A percentile compares a stretch with the other conserved stretches of the same genome.
Conservation (phyloP, 345 rosid species). For the Chamaenerion angustifolium region DNA sequence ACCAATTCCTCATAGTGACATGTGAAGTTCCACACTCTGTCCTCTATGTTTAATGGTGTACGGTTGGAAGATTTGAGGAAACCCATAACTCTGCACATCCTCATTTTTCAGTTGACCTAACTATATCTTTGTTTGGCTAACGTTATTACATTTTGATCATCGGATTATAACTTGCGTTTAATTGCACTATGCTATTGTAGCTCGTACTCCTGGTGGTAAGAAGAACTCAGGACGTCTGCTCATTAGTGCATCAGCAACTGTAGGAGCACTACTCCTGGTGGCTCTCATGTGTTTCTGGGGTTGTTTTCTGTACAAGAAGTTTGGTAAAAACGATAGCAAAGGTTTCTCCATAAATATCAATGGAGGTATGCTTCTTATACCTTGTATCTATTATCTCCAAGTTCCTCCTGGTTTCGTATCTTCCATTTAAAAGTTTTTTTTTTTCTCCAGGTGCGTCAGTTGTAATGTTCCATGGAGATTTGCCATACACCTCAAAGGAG, state of each 20-base stretch:
- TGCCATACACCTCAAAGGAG: slow-evolving; percentile 93
- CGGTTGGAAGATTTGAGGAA: too few species aligned
- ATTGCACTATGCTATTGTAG: slow-evolving; percentile 17
- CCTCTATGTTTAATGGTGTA: too few species aligned
- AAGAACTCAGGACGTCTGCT: slow-evolving; percentile 67
- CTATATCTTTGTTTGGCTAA: too few species aligned
- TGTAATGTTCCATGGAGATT: slow-evolving; percentile 95
- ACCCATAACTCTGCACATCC: too few species aligned
- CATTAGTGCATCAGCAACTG: slow-evolving; percentile 87
- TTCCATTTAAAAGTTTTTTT: slow-evolving; percentile 5
- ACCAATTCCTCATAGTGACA: too few species aligned
- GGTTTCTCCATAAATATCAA: slow-evolving; percentile 74
- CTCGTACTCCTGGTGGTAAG: slow-evolving; percentile 46
- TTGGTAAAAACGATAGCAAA: slow-evolving; percentile 66
- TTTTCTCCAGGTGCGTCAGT: slow-evolving; percentile 71
- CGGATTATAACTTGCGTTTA: too few species aligned
- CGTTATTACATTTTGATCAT: too few species aligned
- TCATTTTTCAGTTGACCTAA: too few species aligned
- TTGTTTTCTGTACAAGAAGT: slow-evolving; percentile 93
- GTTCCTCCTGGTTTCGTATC: not conserved
- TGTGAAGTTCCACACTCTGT: too few species aligned
- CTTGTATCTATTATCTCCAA: not conserved
- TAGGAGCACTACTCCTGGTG: slow-evolving; percentile 91
- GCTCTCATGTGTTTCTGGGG: slow-evolving; percentile 99
- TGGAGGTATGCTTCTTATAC: slow-evolving; percentile 43